Base-by-base conservation (phyloP, 2,329 filamentous ascomycete species). In the Neoscytalidium dimidiatum region DNA sequence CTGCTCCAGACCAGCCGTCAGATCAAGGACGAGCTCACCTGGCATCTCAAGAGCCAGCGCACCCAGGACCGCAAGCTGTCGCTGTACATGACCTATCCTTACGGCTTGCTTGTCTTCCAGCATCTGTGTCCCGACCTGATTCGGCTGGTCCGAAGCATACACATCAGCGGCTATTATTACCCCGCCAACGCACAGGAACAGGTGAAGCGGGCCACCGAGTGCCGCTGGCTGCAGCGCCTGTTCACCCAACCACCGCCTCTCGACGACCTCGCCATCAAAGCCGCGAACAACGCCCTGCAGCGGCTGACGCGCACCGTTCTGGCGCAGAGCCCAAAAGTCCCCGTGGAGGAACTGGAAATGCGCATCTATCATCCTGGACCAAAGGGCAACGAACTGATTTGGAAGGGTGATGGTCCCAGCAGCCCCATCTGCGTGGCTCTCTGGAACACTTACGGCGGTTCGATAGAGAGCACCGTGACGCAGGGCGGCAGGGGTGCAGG, bases 341-440 rank as follows among this genome's bases (percentile, higher is more conserved):
- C 62, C 13, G 58, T 77, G 64, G 69, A 74, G 17, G 71, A 72
- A 53, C 68, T 81, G 26, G 75, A 80, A 63, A 66, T 79, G 26
- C 74, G 78, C 8, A 73, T 81, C 51, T 76, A 78, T 64, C 81
- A 78, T 51, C 76, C 79, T 0, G 78, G 77, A 8, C 70, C 72
- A 3, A 71, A 76, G 44, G 71, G 73, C 11, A 80, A 79, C 68
- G 71, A 68, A 48, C 71, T 68, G 8, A 74, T 80, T 7, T 81
- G 79, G 78, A 26, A 41, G n/a, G 41, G 56, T n/a, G 70, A 72
- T 31, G 76, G 79, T 64, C 2, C 65, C 14, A 48, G 33, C 41
- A 64, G 62, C 21, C 62, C 62, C n/a, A 57, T 57, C 31, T 49
- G 49, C 14, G 33, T 57, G 21, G 62, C 62, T 14, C 51, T 81